Evolutionary conservation across 2,329 filamentous ascomycete species (phyloP).

Genomic region (Fusarium sp.): DNA sequence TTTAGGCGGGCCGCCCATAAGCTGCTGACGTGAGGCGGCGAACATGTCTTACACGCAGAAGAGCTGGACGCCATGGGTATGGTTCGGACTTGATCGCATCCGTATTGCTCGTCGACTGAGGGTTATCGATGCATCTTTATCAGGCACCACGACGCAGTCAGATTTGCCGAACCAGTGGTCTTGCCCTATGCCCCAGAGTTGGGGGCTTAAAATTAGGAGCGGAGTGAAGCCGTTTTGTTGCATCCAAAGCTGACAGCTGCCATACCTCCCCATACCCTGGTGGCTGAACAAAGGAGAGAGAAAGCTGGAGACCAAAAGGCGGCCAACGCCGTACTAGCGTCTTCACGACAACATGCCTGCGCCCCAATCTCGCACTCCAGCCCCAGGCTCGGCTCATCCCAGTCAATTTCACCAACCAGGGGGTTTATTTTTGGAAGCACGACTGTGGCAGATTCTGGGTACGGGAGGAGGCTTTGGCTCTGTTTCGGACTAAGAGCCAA

Average conservation of each 20-base stretch:
- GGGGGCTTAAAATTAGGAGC: conserved; percentile 3
- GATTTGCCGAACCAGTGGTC: conserved; percentile 1
- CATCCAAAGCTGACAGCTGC: conserved; percentile 1
- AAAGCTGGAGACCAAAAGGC: not conserved
- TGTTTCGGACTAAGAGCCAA: conserved; percentile 39
- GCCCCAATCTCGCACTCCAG: conserved; percentile 33
- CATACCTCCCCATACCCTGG: not conserved
- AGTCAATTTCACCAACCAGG: conserved; percentile 38
- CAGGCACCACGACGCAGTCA: conserved; percentile 12
- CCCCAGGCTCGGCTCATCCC: conserved; percentile 32
- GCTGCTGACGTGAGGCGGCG: conserved; percentile 35
- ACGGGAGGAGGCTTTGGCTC: conserved; percentile 1
- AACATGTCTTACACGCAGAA: not conserved
- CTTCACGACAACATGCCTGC: conserved; percentile 24
- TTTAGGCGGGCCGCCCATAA: not conserved
- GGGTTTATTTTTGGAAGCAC: conserved; percentile 40
- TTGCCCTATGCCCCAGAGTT: not conserved
- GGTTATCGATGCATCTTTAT: not conserved
- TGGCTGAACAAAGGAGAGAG: conserved; percentile 3
- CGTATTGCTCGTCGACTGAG: conserved; percentile 1
- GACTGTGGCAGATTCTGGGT: conserved; percentile 30
- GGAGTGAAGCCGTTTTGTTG: not conserved
- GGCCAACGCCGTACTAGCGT: conserved; percentile 12
- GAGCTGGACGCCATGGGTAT: not conserved
- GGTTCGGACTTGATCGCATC: conserved; percentile 12